Evolutionary conservation across 345 rosid genomes (phyloP).

Genomic region (Gossypioides kirkii): DNA sequence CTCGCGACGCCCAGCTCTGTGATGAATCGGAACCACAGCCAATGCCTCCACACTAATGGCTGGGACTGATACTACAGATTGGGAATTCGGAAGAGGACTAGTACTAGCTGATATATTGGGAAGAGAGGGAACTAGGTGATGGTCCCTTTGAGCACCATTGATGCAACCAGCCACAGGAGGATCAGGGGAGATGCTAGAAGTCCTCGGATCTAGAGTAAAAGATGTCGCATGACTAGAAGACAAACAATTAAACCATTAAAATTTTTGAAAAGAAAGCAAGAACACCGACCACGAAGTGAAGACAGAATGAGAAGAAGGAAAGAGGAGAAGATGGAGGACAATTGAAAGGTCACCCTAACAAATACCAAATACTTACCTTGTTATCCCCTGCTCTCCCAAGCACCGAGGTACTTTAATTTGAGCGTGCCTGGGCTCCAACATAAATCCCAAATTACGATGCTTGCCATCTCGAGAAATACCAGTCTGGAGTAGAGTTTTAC

Average conservation of each 20-base stretch:
- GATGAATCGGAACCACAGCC: slow-evolving; percentile 24
- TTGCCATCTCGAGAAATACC: slow-evolving; percentile 25
- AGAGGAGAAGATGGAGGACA: not conserved
- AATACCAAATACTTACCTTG: slow-evolving; percentile 11
- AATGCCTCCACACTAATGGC: slow-evolving; percentile 22
- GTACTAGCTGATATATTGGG: not conserved
- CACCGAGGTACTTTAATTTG: slow-evolving; percentile 3
- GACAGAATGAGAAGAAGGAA: not conserved
- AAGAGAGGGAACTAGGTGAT: too few relatives aligned
- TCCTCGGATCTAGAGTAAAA: slow-evolving; percentile 2
- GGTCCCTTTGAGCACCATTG: too few relatives aligned
- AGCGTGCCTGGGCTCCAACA: slow-evolving; percentile 19
- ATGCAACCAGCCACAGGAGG: not conserved
- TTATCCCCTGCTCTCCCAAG: slow-evolving; percentile 5
- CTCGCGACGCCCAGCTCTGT: slow-evolving; percentile 19
- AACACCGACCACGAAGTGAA: not conserved
- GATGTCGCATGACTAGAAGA: slow-evolving; percentile 16
- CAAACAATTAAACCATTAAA: not conserved
- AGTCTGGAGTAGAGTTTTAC: slow-evolving; percentile 30
- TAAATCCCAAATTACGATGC: slow-evolving; percentile 20
- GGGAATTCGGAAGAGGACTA: slow-evolving; percentile 13
- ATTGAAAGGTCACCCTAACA: not conserved
- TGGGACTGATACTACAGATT: slow-evolving; percentile 20
- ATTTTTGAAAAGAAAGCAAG: not conserved
- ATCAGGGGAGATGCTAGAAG: slow-evolving; percentile 4